Base-by-base conservation (phyloP, 1,284 basidiomycete species). In the Pisolithus thermaeus region DNA sequence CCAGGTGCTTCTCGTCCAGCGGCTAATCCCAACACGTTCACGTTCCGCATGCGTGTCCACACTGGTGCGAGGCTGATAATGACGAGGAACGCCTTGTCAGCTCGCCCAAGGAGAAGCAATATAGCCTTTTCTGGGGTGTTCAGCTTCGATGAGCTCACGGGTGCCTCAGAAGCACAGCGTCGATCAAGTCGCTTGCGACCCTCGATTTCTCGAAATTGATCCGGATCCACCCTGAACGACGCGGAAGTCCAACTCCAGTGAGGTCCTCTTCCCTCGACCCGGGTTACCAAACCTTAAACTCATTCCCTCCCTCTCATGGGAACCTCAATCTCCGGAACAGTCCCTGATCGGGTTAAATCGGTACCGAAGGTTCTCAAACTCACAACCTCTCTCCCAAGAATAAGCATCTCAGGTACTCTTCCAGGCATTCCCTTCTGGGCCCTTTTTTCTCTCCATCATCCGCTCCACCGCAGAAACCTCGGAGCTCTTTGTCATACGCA, bases 161-260 rank as follows among this genome's bases (percentile, higher is more conserved):
- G 51, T 47, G 61, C 64, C 68, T 66, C 54, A 62, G 65, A 65
- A 68, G 66, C 59, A 48, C 59, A 64, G 54, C 55, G 64, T 65
- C 64, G 64, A 65, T 65, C 63, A 68, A 22, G 8, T 60, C 22
- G 28, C 41, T 42, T 44, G 22, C 44, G 42, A 40, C 41, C 63
- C 66, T 69, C 63, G 66, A 63, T 59, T 62, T 53, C 60, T 61
- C 54, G 58, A 50, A 47, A 42, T 49, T 41, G 43, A 51, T 52
- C 53, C 55, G 53, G 54, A 52, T 55, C 46, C 48, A 47, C 47
- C 50, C 52, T 52, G 38, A 43, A 23, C 42, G 44, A 36, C 53
- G 44, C 44, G 30, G 39, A 35, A 35, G 11, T 23, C 45, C 42
- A 37, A 41, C 47, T 27, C 22, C 41, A 30, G 27, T 25, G 42